Percentiles rank a stretch among this genome's conserved stretches.
These are phyloP conservation scores for Syzygium malaccense DNA, from an alignment of 441 rosid genomes.

Conservation along the genomic window DNA sequence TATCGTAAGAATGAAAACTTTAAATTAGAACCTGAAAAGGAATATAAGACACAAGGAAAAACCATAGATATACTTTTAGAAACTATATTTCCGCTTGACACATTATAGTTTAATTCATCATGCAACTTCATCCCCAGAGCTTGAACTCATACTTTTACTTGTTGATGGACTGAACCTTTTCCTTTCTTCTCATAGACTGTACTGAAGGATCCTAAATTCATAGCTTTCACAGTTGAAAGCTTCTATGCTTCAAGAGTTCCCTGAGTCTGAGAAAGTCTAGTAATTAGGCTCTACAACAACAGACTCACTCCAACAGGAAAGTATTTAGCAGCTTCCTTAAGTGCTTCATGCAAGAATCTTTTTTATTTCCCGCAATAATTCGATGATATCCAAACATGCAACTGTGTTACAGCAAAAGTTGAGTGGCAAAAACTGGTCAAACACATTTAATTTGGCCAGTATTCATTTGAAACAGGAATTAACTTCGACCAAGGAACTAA, in stretches of 20 bases:
- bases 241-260: not conserved
- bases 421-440: not conserved
- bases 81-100: not conserved
- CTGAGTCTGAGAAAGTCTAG: not conserved
- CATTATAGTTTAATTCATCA: not conserved
- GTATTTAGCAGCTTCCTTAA: not conserved
- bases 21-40: not conserved
- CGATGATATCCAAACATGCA: not conserved
- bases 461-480: not conserved
- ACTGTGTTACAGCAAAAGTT: not conserved
- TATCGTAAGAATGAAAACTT: not conserved
- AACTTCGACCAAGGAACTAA: not conserved
- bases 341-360: not conserved
- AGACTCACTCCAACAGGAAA: not conserved
- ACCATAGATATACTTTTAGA: not conserved
- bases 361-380: not conserved
- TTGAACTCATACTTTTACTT: not conserved
- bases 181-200: not conserved
- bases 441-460: not conserved
- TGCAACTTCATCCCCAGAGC: not conserved
- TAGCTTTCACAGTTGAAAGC: not conserved
- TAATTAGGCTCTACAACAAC: not conserved
- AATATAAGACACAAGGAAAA: not conserved
- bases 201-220: not conserved
- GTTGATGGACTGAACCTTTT: not conserved